Evolutionary conservation across 2,329 filamentous ascomycete genomes (phyloP).

Genomic region (Penicillium sp.): DNA sequence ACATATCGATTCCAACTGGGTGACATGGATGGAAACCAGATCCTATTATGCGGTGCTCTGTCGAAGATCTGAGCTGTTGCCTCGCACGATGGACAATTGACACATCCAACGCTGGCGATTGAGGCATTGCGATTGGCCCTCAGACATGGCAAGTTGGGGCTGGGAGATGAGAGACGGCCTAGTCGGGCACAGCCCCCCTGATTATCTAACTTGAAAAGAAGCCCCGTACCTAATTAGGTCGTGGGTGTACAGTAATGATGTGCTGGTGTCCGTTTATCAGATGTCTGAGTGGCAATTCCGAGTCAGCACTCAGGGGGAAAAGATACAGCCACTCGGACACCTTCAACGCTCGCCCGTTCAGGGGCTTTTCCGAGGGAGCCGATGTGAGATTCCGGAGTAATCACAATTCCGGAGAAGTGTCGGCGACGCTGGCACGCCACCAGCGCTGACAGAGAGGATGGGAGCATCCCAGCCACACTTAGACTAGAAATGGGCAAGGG

Average conservation of each 20-base stretch:
- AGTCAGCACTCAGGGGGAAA: not conserved
- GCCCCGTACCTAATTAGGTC: too few species aligned
- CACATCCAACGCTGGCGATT: too few species aligned
- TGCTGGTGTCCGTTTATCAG: conserved; percentile 6
- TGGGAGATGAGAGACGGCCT: not conserved
- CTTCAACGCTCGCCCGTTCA: not conserved
- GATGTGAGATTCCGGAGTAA: not conserved
- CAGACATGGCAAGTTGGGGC: not conserved
- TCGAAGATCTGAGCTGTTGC: too few species aligned
- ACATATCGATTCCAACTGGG: not conserved
- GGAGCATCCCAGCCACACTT: conserved; percentile 18
- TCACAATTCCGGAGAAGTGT: not conserved
- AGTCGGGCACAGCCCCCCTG: conserved; percentile 8
- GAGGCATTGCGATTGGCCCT: conserved; percentile 4
- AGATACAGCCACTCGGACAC: not conserved
- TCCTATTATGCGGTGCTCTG: not conserved
- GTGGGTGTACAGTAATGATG: too few species aligned
- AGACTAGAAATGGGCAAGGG: conserved; percentile 9
- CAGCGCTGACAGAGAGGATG: not conserved
- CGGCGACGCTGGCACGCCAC: not conserved
- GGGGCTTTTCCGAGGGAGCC: not conserved
- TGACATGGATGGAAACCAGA: not conserved
- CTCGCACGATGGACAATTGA: too few species aligned
- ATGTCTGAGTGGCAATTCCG: conserved; percentile 10
- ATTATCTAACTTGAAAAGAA: conserved; percentile 8